These are phyloP conservation scores for Entoloma clypeatum DNA, from an alignment of 1,284 basidiomycete species.

Conservation along the genomic window DNA sequence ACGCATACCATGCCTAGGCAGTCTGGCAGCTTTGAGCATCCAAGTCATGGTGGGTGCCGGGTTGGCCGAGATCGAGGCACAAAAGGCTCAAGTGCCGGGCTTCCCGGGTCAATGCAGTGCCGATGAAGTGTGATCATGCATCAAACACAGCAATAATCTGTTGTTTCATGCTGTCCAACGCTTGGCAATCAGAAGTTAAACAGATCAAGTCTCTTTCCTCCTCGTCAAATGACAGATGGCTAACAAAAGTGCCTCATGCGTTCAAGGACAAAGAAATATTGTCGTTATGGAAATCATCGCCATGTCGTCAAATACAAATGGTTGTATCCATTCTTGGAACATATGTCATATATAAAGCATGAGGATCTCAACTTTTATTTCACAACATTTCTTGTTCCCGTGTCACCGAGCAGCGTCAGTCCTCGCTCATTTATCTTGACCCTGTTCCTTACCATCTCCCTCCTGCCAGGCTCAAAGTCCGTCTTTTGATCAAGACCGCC, in stretches of 20 bases:
- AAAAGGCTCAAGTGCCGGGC: too few species aligned
- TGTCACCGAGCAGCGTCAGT: constrained; percentile 34
- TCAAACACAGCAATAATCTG: too few species aligned
- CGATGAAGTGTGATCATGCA: too few species aligned
- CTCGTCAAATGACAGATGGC: too few species aligned
- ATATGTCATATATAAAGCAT: background rate
- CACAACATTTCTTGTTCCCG: constrained; percentile 7
- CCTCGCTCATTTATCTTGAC: background rate
- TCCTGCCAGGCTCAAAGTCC: constrained; percentile 25
- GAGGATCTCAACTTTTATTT: constrained; percentile 5
- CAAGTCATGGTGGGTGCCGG: constrained; percentile 9
- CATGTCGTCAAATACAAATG: constrained; percentile 12
- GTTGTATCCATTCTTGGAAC: constrained; percentile 5
- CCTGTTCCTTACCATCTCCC: constrained; percentile 2
- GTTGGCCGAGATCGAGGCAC: too few species aligned
- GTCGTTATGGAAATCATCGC: constrained; percentile 8
- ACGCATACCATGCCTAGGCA: constrained; percentile 9
- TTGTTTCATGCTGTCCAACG: too few species aligned
- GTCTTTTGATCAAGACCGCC: constrained; percentile 13
- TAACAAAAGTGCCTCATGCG: constrained; percentile 9
- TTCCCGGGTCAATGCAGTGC: too few species aligned
- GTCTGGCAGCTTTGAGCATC: too few species aligned
- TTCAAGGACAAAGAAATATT: too few species aligned
- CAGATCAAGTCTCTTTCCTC: too few species aligned
- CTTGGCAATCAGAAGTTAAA: too few species aligned